Conservation (phyloP, 345 rosid species). For the Gossypium anomalum region DNA sequence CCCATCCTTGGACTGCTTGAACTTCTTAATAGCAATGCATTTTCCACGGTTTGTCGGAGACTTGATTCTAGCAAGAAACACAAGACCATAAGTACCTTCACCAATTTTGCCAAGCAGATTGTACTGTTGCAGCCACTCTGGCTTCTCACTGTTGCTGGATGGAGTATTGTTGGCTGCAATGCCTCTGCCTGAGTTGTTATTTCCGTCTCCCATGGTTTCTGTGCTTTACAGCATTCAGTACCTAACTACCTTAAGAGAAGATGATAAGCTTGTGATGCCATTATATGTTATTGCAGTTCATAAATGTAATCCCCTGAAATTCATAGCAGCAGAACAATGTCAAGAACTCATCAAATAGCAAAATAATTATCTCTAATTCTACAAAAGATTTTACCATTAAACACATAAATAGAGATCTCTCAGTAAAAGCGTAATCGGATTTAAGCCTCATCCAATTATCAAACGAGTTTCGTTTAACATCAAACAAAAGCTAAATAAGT, state of each 20-base stretch:
- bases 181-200: conserved; percentile 29
- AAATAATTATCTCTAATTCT: neutral
- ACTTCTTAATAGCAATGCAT: conserved; percentile 93
- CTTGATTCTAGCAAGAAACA: conserved; percentile 85
- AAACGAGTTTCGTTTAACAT: neutral
- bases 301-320: conserved; percentile 9
- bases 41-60: conserved; percentile 70
- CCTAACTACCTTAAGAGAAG: neutral
- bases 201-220: conserved; percentile 53
- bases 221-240: neutral
- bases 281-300: neutral
- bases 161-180: conserved; percentile 29
- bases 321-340: neutral
- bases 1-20: conserved; percentile 98
- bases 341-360: neutral
- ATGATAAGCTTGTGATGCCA: neutral
- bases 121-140: conserved; percentile 98
- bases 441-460: neutral
- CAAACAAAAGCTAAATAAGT: neutral
- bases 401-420: neutral
- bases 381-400: neutral
- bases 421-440: neutral
- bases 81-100: conserved; percentile 98
- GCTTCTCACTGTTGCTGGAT: conserved; percentile 47
- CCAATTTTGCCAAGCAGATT: conserved; percentile 98